Base-by-base conservation (phyloP, 23 red algal genomes). In the Pyropia haitanensis region DNA sequence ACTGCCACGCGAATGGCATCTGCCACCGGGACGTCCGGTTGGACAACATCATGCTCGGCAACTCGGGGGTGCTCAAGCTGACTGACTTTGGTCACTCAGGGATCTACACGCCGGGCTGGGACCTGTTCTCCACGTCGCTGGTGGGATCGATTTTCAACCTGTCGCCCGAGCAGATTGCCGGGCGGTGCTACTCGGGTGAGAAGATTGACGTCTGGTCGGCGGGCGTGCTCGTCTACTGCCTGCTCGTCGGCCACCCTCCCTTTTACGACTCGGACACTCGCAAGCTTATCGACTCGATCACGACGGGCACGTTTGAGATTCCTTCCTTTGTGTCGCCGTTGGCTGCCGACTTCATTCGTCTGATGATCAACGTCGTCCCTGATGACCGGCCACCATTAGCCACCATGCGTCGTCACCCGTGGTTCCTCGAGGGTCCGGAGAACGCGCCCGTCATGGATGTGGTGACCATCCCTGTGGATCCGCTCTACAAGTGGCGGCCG, bases 181-280 rank as follows among this genome's bases (percentile, higher is more conserved):
- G 94, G 21, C 56, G 68, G 0, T 71, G 75, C 14, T 98, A 98
- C 61, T 84, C 78, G 24, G 85, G 94, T 23, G 77, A 86, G 49
- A 98, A 90, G 52, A 78, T 98, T 28, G 94, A 98, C 49, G 76
- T 98, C 29, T 98, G 94, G 94, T 85, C 78, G 6, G 79, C 79
- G 25, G 94, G 94, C 27, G 86, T 98, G 24, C 74, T 81, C 21
- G 73, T 90, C 7, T 90, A 91, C 48, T 87, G 79, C 51, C 62
- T 98, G 44, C 71, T 98, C 27, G 76, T 90, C 17, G 94, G 94
- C 18, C 80, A 79, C 9, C 94, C 94, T n/a, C 94, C 94, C 24
- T 98, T 98, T 60, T 77, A 78, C 48, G 79, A 90, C 19, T 60
- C 72, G 29, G 86, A 98, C 64, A 60, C 77, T 58, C 69, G 62